Base-by-base conservation (phyloP, 2,329 filamentous ascomycete genomes). In the Trichoderma sp. region DNA sequence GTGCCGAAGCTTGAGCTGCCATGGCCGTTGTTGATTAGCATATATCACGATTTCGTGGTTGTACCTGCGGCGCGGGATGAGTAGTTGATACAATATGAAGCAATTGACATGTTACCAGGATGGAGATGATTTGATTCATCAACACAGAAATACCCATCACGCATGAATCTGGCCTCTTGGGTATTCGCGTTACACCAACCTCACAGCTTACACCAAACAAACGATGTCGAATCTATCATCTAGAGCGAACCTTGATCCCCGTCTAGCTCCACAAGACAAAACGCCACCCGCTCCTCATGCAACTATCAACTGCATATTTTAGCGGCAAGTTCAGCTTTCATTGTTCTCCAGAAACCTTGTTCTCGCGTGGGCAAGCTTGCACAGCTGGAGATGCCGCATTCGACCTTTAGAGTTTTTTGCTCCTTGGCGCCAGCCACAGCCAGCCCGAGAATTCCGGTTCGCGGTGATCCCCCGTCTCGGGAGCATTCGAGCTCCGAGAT, bases 391-490 rank as follows among this genome's bases (percentile, higher is more conserved):
- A 66, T 28, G 51, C 39, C 54, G 34, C 21, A 21, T 66, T 30
- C 52, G 54, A 49, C 1, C 5, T 49, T 58, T 66, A 37, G 49
- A 66, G 16, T 16, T 28, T 32, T 58, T 58, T 49, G 18, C 26
- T 26, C n/a, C 39, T 54, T 51, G 28, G 37, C 28, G 28, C 63
- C 63, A 46, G 54, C 54, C 54, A 49, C 63, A 10, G 10, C 37
- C 28, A 59, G 54, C 28, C 63, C 63, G 63, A 43, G 21, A 21
- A 58, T 37, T 59, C 63, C 54, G 54, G 63, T 37, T 66, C 63
- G 54, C 37, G 63, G 24, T 66, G 52, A 51, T 66, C 52, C 37
- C 49, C 37, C 39, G 39, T 28, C 21, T 13, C 28, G 14, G 39
- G n/a, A 26, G 13, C 18, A 16, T 18, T 26, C 28, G 26, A 46